phyloP scores from a whole-genome alignment of 2,329 filamentous ascomycete genomes.

The Tolypocladium guangdongense region DNA sequence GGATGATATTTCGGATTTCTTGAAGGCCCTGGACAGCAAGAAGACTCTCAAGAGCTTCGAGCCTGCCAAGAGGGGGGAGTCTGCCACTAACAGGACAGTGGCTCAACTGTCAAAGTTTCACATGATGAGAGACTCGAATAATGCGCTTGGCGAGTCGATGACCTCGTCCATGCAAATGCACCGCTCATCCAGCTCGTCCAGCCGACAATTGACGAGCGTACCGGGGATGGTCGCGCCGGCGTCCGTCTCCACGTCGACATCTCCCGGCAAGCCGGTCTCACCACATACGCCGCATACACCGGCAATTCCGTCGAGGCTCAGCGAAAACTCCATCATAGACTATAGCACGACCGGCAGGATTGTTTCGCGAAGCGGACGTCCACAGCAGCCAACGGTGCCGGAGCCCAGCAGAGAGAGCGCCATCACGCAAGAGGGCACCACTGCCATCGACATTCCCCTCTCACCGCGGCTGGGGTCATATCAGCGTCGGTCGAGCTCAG shows the following conservation, averaged over 20 bases:
- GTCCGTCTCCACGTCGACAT: constrained; percentile 75
- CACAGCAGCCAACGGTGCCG: constrained; percentile 14
- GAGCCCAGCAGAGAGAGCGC: constrained; percentile 25
- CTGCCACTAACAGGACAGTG: constrained; percentile 62
- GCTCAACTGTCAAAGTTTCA: constrained; percentile 79
- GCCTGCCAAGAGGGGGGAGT: constrained; percentile 52
- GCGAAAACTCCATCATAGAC: constrained; percentile 66
- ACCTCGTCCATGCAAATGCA: constrained; percentile 80
- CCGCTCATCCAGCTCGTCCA: constrained; percentile 66
- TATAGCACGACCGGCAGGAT: constrained; percentile 18
- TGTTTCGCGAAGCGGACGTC: constrained; percentile 17
- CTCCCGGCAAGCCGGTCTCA: constrained; percentile 80
- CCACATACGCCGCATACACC: constrained; percentile 89
- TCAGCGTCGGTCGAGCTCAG: constrained; percentile 57
- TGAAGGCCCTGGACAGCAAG: constrained; percentile 78
- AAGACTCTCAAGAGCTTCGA: constrained; percentile 80
- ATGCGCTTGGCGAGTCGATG: constrained; percentile 83
- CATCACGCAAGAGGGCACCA: constrained; percentile 41
- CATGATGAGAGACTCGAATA: constrained; percentile 79
- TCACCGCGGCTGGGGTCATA: constrained; percentile 51
- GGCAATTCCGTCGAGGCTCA: constrained; percentile 85
- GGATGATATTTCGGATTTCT: constrained; percentile 85
- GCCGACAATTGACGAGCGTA: constrained; percentile 46
- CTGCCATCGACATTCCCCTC: constrained; percentile 62
- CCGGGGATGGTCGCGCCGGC: constrained; percentile 60